Evolutionary conservation across 306 rosid species (phyloP).

Genomic region (Morella rubra): DNA sequence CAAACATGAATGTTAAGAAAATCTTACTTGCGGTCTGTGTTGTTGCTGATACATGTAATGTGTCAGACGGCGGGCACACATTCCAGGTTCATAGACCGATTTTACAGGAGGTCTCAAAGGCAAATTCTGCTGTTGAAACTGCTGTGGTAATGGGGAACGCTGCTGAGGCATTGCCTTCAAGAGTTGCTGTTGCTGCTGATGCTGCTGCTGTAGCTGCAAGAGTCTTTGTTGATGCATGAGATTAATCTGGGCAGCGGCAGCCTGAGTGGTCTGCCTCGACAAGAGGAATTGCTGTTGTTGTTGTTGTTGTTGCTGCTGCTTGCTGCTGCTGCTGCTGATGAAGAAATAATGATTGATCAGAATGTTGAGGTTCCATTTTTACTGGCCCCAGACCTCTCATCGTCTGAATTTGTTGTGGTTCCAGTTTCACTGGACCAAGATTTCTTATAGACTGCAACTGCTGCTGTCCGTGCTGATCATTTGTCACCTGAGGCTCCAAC

Average conservation of each 20-base stretch:
- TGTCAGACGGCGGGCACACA: constrained; percentile 94
- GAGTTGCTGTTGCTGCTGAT: constrained; percentile 89
- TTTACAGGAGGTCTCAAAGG: constrained; percentile 78
- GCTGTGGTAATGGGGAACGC: constrained; percentile 77
- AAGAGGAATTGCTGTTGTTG: constrained; percentile 74
- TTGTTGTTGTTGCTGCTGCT: constrained; percentile 52
- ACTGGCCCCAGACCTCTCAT: constrained; percentile 57
- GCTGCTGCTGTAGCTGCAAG: constrained; percentile 79
- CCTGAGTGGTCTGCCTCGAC: constrained; percentile 87
- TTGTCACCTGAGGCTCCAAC: constrained; percentile 75
- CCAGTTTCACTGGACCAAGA: constrained; percentile 71
- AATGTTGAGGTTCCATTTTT: constrained; percentile 75
- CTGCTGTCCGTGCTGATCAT: constrained; percentile 78
- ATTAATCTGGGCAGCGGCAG: constrained; percentile 87
- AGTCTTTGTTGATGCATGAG: constrained; percentile 77
- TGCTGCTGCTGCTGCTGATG: constrained; percentile 63
- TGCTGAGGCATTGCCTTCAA: constrained; percentile 87
- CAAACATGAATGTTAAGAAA: not conserved
- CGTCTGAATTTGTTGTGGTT: constrained; percentile 68
- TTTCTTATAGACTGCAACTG: constrained; percentile 70
- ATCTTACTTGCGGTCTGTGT: constrained; percentile 86
- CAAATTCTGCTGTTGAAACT: constrained; percentile 75
- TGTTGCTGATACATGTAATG: constrained; percentile 95
- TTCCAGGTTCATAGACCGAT: constrained; percentile 89
- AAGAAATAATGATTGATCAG: constrained; percentile 73